Conservation (phyloP, 305 asterid species). For the Fraxinus greggii region DNA sequence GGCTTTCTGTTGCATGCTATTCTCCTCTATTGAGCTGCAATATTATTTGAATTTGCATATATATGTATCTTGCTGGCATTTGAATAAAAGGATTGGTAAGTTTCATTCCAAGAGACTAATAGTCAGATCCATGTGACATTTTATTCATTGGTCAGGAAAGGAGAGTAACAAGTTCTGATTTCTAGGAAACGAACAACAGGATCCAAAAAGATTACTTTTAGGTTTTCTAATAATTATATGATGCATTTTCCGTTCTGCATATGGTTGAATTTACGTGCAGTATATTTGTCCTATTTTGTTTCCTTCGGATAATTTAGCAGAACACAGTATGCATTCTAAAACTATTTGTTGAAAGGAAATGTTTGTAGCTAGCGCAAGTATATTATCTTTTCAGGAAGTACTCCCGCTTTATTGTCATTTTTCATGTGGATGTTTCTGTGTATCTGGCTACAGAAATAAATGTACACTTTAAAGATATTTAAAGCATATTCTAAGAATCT, state of each 20-base stretch:
- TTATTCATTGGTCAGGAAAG: neutral
- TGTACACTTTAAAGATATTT: neutral
- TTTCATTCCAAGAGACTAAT: neutral
- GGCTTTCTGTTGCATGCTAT: neutral
- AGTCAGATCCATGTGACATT: neutral
- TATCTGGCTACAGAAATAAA: neutral
- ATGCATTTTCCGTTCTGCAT: neutral
- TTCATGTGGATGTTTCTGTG: neutral
- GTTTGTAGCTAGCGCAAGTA: neutral
- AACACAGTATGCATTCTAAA: neutral
- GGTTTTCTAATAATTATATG: neutral
- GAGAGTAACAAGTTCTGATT: neutral
- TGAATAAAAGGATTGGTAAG: conserved; percentile 3
- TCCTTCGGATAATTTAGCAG: neutral
- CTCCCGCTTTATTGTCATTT: neutral
- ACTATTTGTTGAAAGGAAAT: neutral
- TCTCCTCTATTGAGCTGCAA: neutral
- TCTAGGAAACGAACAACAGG: neutral
- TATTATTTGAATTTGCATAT: neutral
- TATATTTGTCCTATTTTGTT: conserved; percentile 3
- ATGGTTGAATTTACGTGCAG: conserved; percentile 8
- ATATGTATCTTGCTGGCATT: neutral
- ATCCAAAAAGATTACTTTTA: neutral
- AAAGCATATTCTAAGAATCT: neutral
- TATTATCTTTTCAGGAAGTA: neutral